phyloP scores from a whole-genome alignment of 139 green algal genomes.

The Klebsormidium nitens region DNA sequence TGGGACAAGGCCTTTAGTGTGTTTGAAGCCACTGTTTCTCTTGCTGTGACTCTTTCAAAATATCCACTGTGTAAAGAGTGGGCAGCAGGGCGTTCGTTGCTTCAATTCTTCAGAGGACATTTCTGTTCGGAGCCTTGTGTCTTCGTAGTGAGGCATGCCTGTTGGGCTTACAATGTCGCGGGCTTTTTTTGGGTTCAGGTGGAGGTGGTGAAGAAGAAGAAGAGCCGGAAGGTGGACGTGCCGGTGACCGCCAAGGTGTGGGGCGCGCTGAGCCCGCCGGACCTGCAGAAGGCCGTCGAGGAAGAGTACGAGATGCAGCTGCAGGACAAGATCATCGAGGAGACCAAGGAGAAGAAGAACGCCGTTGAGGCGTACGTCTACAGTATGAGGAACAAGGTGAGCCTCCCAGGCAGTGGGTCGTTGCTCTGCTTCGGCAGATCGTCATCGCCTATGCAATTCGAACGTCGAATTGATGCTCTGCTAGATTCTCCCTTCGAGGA shows the following conservation, averaged over 20 bases:
- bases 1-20: too few species aligned
- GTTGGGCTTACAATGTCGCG: too few species aligned
- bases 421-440: too few species aligned
- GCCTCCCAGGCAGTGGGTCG: background rate
- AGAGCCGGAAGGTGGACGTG: slow-evolving; percentile 58
- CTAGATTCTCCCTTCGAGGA: too few species aligned
- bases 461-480: too few species aligned
- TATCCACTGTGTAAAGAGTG: too few species aligned
- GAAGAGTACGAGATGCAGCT: slow-evolving; percentile 63
- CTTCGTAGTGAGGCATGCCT: too few species aligned
- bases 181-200: slow-evolving; percentile 9
- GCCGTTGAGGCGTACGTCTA: slow-evolving; percentile 93
- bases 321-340: slow-evolving; percentile 79
- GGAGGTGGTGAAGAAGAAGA: slow-evolving; percentile 56
- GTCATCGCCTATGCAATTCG: too few species aligned
- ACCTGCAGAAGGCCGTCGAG: slow-evolving; percentile 50
- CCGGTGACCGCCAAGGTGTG: slow-evolving; percentile 24
- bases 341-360: slow-evolving; percentile 96
- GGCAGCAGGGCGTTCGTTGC: too few species aligned
- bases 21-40: too few species aligned
- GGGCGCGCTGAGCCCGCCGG: slow-evolving; percentile 38
- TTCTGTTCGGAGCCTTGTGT: too few species aligned
- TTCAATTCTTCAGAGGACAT: too few species aligned
- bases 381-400: slow-evolving; percentile 72
- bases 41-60: background rate